Percentiles rank a stretch among this genome's conserved stretches.
These are phyloP conservation scores for Colletotrichum sp. DNA, from an alignment of 2,329 filamentous ascomycete species.

Conservation along the genomic window DNA sequence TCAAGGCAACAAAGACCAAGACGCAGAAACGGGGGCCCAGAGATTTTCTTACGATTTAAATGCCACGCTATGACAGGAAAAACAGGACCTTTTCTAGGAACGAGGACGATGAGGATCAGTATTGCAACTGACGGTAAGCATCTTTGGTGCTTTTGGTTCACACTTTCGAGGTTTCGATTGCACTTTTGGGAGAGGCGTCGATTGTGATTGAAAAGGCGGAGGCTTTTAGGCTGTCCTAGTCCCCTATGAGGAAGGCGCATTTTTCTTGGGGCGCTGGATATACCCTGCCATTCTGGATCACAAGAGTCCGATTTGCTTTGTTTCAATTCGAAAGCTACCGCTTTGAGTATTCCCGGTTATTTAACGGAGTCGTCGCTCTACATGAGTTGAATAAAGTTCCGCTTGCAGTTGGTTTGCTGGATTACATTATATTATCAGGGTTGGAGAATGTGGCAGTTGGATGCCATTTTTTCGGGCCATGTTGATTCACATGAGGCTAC, in stretches of 20 bases:
- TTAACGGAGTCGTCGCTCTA: not conserved
- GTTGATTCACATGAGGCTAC: not conserved
- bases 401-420: not conserved
- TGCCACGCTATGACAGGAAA: not conserved
- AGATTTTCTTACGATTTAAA: not conserved
- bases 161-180: too few species aligned
- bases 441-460: not conserved
- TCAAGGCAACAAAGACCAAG: not conserved
- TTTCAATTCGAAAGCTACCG: not conserved
- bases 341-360: not conserved
- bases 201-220: not conserved
- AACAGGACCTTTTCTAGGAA: not conserved
- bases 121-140: not conserved
- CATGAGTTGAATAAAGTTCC: not conserved
- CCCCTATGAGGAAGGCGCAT: not conserved
- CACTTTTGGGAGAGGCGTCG: not conserved
- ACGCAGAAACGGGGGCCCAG: not conserved
- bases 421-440: not conserved
- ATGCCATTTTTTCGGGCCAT: not conserved
- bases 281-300: not conserved
- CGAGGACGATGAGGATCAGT: not conserved
- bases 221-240: not conserved
- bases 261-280: not conserved
- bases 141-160: not conserved
- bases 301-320: not conserved